A percentile compares a stretch with the other conserved stretches of the same genome.
phyloP scores from a whole-genome alignment of 495 filamentous ascomycete species.

The Wilcoxina mikolae region DNA sequence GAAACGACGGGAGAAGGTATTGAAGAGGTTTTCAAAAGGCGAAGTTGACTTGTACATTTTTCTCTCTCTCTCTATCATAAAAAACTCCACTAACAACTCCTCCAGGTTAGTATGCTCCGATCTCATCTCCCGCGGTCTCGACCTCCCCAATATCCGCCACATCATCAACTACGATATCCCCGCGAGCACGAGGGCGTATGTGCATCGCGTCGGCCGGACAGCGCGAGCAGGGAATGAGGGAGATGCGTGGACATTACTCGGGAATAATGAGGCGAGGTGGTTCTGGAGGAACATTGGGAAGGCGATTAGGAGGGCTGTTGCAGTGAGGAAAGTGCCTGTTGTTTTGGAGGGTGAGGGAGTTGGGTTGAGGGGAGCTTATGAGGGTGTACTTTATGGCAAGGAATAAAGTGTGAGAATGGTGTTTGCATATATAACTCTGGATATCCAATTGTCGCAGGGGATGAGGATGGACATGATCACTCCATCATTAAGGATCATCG shows the following conservation, averaged over 20 bases:
- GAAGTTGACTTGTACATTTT: conserved; percentile 21
- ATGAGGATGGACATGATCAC: too few species aligned
- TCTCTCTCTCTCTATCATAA: not conserved
- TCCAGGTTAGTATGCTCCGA: conserved; percentile 73
- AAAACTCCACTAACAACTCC: conserved; percentile 1
- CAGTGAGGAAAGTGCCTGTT: conserved; percentile 14
- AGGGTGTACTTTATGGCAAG: conserved; percentile 44
- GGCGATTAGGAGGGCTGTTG: not conserved
- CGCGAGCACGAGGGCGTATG: conserved; percentile 69
- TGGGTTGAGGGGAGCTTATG: conserved; percentile 22
- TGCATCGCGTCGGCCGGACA: conserved; percentile 85
- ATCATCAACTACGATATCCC: conserved; percentile 96
- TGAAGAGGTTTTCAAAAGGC: conserved; percentile 18
- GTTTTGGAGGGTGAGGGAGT: conserved; percentile 17
- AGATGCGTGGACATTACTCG: conserved; percentile 67
- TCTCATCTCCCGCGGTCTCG: conserved; percentile 82
- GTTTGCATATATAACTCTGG: too few species aligned
- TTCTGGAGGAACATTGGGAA: conserved; percentile 65
- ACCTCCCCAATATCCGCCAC: conserved; percentile 60
- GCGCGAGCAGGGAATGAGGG: conserved; percentile 68
- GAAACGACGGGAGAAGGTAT: conserved; percentile 19
- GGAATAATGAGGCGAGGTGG: conserved; percentile 64
- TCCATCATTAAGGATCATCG: too few species aligned
- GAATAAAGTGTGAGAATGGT: too few species aligned
- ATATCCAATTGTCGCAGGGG: too few species aligned